phyloP scores from a whole-genome alignment of 441 rosid species.

The Mallotus japonicus region DNA sequence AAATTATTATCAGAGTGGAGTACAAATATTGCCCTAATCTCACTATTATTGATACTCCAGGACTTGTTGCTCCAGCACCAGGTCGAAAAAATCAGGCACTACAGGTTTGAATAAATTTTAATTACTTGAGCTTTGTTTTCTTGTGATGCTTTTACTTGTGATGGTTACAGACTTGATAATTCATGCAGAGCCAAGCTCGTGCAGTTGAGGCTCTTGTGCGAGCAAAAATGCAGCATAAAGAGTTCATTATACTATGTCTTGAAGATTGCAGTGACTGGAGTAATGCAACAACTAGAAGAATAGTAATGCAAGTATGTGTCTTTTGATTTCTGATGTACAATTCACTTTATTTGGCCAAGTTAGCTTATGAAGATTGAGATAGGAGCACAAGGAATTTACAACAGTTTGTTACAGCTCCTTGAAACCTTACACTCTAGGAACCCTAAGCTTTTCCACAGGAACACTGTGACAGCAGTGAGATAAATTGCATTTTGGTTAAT shows the following conservation, averaged over 20 bases:
- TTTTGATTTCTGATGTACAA: neutral
- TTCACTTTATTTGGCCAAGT: neutral
- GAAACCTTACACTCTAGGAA: neutral
- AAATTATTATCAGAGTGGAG: conserved; percentile 76
- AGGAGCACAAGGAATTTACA: neutral
- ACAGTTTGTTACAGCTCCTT: neutral
- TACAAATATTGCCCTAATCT: conserved; percentile 89
- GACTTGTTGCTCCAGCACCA: conserved; percentile 91
- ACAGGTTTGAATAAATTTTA: conserved; percentile 43
- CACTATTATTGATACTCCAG: conserved; percentile 93
- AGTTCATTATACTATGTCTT: conserved; percentile 86
- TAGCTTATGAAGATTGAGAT: conserved; percentile 6
- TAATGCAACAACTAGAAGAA: conserved; percentile 83
- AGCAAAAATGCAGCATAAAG: conserved; percentile 94
- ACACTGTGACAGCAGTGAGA: neutral
- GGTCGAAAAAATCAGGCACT: conserved; percentile 74
- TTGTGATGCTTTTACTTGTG: conserved; percentile 13
- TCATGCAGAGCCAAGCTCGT: conserved; percentile 77
- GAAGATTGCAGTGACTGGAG: conserved; percentile 98
- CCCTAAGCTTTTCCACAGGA: neutral
- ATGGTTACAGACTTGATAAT: conserved; percentile 13
- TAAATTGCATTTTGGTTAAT: neutral
- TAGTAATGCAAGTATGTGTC: conserved; percentile 89
- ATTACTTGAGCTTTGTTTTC: neutral
- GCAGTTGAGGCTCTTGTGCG: conserved; percentile 90